Conservation (phyloP, 148 eudicot genomes). For the Polygonum maritimum region DNA sequence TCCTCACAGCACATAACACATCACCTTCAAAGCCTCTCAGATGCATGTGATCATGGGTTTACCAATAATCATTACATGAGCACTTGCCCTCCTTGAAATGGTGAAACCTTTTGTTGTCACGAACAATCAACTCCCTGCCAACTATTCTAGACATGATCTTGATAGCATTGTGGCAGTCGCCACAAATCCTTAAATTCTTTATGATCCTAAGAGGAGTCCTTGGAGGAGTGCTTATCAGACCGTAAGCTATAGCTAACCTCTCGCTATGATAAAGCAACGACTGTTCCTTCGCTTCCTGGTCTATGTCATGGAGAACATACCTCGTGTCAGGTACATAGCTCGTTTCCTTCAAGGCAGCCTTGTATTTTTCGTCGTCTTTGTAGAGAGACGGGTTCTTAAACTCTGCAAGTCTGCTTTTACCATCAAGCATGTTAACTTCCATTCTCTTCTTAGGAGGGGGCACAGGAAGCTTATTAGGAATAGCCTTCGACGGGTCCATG, state of each 20-base stretch:
- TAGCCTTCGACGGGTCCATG: conserved; percentile 62
- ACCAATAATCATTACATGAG: conserved; percentile 18
- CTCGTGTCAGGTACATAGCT: conserved; percentile 15
- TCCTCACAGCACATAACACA: not conserved
- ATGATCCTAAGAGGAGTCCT: conserved; percentile 18
- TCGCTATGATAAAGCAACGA: conserved; percentile 14
- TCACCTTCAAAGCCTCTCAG: not conserved
- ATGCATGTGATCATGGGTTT: not conserved
- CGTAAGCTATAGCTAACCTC: conserved; percentile 16
- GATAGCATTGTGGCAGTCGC: conserved; percentile 17
- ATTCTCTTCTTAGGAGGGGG: conserved; percentile 76
- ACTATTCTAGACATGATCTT: conserved; percentile 17
- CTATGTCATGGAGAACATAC: conserved; percentile 18
- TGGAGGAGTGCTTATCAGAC: conserved; percentile 15
- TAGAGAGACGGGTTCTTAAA: conserved; percentile 63
- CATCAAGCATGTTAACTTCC: conserved; percentile 70
- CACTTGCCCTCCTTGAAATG: conserved; percentile 18
- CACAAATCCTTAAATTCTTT: conserved; percentile 14
- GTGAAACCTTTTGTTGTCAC: conserved; percentile 16
- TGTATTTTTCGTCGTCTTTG: conserved; percentile 76
- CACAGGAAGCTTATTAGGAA: conserved; percentile 49
- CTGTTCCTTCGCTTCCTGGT: conserved; percentile 16
- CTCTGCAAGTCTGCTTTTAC: conserved; percentile 62
- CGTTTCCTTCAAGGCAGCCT: conserved; percentile 57
- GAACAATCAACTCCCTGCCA: conserved; percentile 17